Conservation (phyloP, 2,329 filamentous ascomycete genomes). For the Ascochyta clinopodiicola region DNA sequence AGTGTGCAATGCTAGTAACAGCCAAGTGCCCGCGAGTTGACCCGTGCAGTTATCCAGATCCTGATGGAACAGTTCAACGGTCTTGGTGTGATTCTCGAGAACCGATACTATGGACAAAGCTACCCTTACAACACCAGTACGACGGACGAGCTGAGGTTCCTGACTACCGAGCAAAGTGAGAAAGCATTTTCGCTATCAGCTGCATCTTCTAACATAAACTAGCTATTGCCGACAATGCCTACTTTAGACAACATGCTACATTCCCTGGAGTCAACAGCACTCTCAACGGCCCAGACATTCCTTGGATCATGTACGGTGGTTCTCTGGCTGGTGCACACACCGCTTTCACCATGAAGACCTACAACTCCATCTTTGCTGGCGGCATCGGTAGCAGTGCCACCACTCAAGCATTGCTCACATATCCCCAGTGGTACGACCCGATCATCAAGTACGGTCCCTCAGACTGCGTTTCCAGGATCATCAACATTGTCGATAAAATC, state of each 20-base stretch:
- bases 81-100: conserved; percentile 61
- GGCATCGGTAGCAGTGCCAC: conserved; percentile 59
- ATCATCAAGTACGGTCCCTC: conserved; percentile 58
- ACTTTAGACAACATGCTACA: conserved; percentile 57
- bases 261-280: conserved; percentile 54
- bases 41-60: conserved; percentile 56
- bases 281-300: conserved; percentile 54
- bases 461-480: conserved; percentile 58
- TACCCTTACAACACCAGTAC: conserved; percentile 57
- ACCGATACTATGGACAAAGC: conserved; percentile 59
- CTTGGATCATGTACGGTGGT: conserved; percentile 56
- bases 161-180: conserved; percentile 58
- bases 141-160: conserved; percentile 57
- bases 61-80: conserved; percentile 62
- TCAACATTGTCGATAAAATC: conserved; percentile 58
- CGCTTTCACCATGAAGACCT: conserved; percentile 55
- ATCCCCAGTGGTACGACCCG: conserved; percentile 59
- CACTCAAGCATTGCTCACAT: conserved; percentile 51
- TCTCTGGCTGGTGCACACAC: conserved; percentile 54
- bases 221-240: conserved; percentile 59
- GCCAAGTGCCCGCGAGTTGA: neutral
- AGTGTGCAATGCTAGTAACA: neutral
- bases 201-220: neutral
- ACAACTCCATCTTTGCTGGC: conserved; percentile 55
- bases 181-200: neutral